Evolutionary conservation across 208 protist species (phyloP).

Genomic region (Eutreptiella sp.): DNA sequence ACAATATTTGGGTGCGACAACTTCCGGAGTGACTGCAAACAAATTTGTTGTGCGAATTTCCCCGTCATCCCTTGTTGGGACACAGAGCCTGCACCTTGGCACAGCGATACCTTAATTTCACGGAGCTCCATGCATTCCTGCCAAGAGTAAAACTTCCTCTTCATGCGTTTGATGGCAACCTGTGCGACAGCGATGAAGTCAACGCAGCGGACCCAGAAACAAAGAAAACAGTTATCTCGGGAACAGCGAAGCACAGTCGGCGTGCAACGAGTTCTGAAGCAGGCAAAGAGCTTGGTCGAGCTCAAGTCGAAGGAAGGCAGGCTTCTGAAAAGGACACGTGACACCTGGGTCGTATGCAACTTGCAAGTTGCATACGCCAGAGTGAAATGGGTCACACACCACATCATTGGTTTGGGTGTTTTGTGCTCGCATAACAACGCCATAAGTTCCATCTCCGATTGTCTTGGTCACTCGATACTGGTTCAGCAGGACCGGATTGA

Average conservation of each 20-base stretch:
- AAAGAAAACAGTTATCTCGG: too few species aligned
- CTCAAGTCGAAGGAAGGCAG: too few species aligned
- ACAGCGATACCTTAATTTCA: constrained; percentile 75
- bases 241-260: too few species aligned
- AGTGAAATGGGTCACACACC: too few species aligned
- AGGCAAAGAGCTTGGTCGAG: too few species aligned
- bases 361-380: too few species aligned
- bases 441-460: constrained; percentile 94
- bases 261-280: too few species aligned
- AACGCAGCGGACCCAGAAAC: too few species aligned
- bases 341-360: too few species aligned
- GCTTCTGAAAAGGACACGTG: too few species aligned
- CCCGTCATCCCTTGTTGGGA: background rate
- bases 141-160: constrained; percentile 93
- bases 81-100: background rate
- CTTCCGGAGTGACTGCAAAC: constrained; percentile 82
- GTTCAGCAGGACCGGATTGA: too few species aligned
- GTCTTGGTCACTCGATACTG: constrained; percentile 87
- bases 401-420: constrained; percentile 79
- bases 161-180: constrained; percentile 99
- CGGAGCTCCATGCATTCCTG: constrained; percentile 93
- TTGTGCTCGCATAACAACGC: constrained; percentile 85
- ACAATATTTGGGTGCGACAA: constrained; percentile 94
- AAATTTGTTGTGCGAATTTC: background rate
- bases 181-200: too few species aligned